Base-by-base conservation (phyloP, 2,329 filamentous ascomycete genomes). In the Sarocladium brachiariae region DNA sequence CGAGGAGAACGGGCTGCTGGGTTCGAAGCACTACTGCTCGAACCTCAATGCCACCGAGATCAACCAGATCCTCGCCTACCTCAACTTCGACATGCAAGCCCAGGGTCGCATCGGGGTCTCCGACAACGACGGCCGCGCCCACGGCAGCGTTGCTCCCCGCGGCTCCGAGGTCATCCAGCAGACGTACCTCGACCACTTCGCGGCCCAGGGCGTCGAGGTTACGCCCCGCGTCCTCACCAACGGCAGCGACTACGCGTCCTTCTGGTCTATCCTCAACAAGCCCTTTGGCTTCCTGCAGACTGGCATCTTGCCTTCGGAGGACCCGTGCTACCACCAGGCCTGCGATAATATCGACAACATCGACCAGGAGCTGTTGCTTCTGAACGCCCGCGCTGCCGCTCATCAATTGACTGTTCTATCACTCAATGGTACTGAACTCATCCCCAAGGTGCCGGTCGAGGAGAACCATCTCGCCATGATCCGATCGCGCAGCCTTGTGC, bases 161-260 rank as follows among this genome's bases (percentile, higher is more conserved):
- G 64, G 64, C 2, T 66, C 64, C 0, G 63, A 65, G 2, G 61
- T 63, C 2, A 61, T 66, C 0, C 61, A 65, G 7, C 53, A 65
- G 13, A 57, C 68, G n/a, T 63, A 70, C 27, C 51, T 61, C 1
- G 60, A 69, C 3, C 62, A 63, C 49, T 59, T 70, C 14, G 53
- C 52, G 13, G 39, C 58, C 1, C 56, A 67, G 53, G 65, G 68
- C 10, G 59, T 69, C 13, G 53, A 64, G 14, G 60, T 64, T 0
- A 59, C 56, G 2, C 59, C 58, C 3, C 55, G 57, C 1, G 56
- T 55, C 1, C 50, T 65, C 0, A 62, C 56, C 31, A 78, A 77
- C 2, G 74, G 80, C 45, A 80, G 74, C 7, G 81, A 85, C 59
- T 84, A 84, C 55, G 77, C 75, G 11, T 74, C 77, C 1, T 84